These are phyloP conservation scores for Nannochloropsis limnetica DNA, from an alignment of 352 stramenopile genomes.

Conservation along the genomic window DNA sequence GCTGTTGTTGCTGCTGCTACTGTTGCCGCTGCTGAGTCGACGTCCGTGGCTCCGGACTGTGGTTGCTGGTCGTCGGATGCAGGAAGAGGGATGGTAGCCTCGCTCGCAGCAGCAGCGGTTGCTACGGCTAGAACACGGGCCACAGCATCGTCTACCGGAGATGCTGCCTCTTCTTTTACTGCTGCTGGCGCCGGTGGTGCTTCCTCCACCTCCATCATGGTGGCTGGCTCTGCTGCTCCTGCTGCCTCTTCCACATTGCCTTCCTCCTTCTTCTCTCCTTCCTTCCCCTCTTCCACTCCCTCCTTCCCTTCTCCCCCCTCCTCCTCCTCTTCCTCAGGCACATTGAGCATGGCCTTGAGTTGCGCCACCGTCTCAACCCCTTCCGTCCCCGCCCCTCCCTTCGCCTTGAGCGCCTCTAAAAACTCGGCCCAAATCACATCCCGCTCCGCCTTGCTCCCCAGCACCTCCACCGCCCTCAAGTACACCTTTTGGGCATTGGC, in stretches of 20 bases:
- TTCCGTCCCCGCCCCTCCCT: not conserved
- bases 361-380: conserved; percentile 22
- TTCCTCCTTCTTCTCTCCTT: not conserved
- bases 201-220: not conserved
- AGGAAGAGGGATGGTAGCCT: not conserved
- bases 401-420: not conserved
- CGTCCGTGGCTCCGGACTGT: not conserved
- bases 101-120: not conserved
- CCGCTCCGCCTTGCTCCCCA: not conserved
- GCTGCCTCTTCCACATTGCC: not conserved
- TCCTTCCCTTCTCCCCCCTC: not conserved
- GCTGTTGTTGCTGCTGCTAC: not conserved
- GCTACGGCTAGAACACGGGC: not conserved
- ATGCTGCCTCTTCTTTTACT: not conserved
- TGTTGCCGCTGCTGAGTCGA: not conserved
- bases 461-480: conserved; percentile 18
- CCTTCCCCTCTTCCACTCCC: not conserved
- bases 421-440: conserved; percentile 36
- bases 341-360: not conserved
- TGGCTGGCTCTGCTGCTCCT: not conserved
- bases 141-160: not conserved
- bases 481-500: conserved; percentile 39
- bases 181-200: not conserved
- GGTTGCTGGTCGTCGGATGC: not conserved
- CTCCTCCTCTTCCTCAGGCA: conserved; percentile 21